These are phyloP conservation scores for Debaryomycetaceae sp. DNA, from an alignment of 1,139 yeast species.

Conservation along the genomic window DNA sequence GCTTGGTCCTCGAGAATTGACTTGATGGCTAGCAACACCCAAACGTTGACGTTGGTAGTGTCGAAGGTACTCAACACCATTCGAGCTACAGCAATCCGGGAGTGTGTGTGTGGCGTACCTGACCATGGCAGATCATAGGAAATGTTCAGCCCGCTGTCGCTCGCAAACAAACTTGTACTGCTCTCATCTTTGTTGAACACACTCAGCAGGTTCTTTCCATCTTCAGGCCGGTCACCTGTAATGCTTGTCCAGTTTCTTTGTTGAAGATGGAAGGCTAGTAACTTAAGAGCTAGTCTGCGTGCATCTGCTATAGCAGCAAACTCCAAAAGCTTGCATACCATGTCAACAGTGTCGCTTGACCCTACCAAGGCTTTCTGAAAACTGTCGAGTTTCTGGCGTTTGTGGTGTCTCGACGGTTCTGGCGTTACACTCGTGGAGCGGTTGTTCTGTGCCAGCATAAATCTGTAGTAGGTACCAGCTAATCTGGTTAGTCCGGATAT, in stretches of 20 bases:
- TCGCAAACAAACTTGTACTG: no score
- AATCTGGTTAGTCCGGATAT: conserved; percentile 26
- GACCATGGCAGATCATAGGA: no score
- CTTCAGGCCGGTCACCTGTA: no score
- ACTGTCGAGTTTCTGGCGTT: conserved; percentile 19
- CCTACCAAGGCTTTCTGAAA: conserved; percentile 16
- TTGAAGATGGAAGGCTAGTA: conserved; percentile 23
- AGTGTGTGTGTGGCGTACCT: no score
- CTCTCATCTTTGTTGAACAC: no score
- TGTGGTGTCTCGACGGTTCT: conserved; percentile 9
- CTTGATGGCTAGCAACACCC: conserved; percentile 22
- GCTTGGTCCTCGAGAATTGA: conserved; percentile 11
- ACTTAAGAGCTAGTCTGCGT: conserved; percentile 26
- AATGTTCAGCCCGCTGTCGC: no score
- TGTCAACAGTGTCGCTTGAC: conserved; percentile 16
- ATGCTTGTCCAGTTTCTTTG: conserved; percentile 1
- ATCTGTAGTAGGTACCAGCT: conserved; percentile 21
- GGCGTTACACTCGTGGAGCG: conserved; percentile 1
- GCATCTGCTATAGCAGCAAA: conserved; percentile 13
- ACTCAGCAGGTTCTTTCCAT: no score
- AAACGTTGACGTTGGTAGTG: conserved; percentile 15
- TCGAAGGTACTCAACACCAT: conserved; percentile 21
- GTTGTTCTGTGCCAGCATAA: conserved; percentile 1
- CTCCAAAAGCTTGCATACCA: conserved; percentile 12
- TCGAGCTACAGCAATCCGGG: no score